Evolutionary conservation across 768 basidiomycete genomes (phyloP).

Genomic region (Leccinum uliginosum): DNA sequence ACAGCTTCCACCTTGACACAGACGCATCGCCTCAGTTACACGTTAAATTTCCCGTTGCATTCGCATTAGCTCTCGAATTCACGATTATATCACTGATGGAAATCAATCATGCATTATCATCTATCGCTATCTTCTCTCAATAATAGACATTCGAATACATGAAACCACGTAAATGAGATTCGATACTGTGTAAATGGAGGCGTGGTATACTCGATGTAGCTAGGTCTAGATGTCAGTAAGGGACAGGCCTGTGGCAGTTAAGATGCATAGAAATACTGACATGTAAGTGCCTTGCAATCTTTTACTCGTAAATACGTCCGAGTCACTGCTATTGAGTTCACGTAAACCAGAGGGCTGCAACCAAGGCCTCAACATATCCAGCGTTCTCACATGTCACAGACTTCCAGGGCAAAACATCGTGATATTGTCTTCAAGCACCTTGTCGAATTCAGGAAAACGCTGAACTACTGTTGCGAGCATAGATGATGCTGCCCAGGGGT

Average conservation of each 20-base stretch:
- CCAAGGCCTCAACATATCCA: not conserved
- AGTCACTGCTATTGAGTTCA: not conserved
- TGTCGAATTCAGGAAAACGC: not conserved
- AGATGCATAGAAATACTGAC: not conserved
- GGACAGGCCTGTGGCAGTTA: not conserved
- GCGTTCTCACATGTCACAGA: not conserved
- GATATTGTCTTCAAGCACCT: not conserved
- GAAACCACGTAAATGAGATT: not conserved
- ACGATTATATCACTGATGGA: constrained; percentile 19
- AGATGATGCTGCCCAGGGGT: not conserved
- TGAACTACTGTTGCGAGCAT: not conserved
- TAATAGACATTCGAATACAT: constrained; percentile 15
- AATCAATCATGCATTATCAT: constrained; percentile 26
- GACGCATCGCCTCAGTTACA: constrained; percentile 4
- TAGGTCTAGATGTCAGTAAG: not conserved
- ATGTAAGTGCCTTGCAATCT: not conserved
- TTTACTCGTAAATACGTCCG: not conserved
- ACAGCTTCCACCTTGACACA: constrained; percentile 10
- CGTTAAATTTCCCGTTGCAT: constrained; percentile 14
- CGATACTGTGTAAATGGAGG: not conserved
- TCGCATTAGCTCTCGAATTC: constrained; percentile 19
- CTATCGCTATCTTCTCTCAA: constrained; percentile 27
- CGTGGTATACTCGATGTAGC: not conserved
- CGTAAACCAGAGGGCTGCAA: not conserved
- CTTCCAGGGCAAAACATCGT: not conserved